Conservation (phyloP, 768 basidiomycete species). For the Saitozyma podzolica region DNA sequence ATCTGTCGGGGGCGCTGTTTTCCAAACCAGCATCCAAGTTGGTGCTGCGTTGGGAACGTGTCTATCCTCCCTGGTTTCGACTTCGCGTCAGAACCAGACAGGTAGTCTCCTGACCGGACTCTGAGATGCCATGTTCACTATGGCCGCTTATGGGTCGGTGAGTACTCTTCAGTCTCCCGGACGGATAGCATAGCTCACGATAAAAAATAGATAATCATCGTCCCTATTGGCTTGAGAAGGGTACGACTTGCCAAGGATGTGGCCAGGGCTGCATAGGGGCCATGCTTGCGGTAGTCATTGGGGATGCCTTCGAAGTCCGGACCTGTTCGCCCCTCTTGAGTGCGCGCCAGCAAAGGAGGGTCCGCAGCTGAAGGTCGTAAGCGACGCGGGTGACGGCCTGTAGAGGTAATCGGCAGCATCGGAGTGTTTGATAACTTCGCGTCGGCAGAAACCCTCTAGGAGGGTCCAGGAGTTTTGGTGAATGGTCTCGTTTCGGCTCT, state of each 20-base stretch:
- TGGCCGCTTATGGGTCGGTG: conserved; percentile 19
- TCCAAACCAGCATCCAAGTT: conserved; percentile 32
- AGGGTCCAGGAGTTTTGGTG: too few relatives aligned
- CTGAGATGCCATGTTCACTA: conserved; percentile 15
- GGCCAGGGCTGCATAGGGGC: too few relatives aligned
- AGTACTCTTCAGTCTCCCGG: neutral
- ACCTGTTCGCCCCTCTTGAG: too few relatives aligned
- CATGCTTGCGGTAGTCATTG: too few relatives aligned
- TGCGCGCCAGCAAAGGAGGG: too few relatives aligned
- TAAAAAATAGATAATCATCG: conserved; percentile 13
- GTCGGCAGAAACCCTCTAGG: too few relatives aligned
- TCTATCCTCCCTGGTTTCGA: conserved; percentile 20
- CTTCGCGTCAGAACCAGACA: conserved; percentile 1
- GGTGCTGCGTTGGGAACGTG: conserved; percentile 27
- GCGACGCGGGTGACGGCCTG: too few relatives aligned
- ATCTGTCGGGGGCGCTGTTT: conserved; percentile 23
- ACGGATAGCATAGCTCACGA: neutral
- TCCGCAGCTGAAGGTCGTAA: too few relatives aligned
- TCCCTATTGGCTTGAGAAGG: conserved; percentile 14
- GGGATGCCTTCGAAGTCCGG: too few relatives aligned
- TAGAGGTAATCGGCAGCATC: too few relatives aligned
- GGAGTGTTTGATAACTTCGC: too few relatives aligned
- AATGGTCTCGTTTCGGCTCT: too few relatives aligned
- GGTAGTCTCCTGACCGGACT: conserved; percentile 18
- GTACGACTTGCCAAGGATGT: conserved; percentile 29